Percentiles rank a stretch among this genome's conserved stretches.
These are phyloP conservation scores for Pelargonium cotyledonis DNA, from an alignment of 441 rosid genomes.

Conservation along the genomic window DNA sequence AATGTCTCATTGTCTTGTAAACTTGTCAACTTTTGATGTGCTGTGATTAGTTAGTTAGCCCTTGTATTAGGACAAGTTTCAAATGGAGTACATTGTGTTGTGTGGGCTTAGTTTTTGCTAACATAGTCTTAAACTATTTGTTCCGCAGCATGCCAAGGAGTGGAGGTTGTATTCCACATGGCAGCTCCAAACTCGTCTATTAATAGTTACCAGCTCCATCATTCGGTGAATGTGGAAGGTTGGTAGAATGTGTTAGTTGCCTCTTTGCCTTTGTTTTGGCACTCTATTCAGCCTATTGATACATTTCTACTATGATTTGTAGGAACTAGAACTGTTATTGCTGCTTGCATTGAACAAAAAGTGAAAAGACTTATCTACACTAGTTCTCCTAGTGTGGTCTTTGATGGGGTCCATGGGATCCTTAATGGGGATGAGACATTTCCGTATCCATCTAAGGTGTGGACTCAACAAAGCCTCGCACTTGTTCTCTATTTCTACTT, in stretches of 20 bases:
- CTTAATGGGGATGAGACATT: constrained; percentile 55
- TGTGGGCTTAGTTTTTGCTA: not conserved
- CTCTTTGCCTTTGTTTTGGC: not conserved
- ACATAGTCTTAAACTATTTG: not conserved
- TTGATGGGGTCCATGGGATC: constrained; percentile 62
- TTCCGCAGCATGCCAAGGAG: constrained; percentile 55
- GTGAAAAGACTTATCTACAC: constrained; percentile 82
- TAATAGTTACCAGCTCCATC: constrained; percentile 64
- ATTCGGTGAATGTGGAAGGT: constrained; percentile 70
- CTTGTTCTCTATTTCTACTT: not conserved
- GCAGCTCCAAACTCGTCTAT: constrained; percentile 92
- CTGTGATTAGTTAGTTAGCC: not conserved
- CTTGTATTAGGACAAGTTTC: not conserved
- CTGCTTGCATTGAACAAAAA: constrained; percentile 61
- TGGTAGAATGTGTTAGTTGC: constrained; percentile 30
- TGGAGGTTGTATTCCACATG: constrained; percentile 81
- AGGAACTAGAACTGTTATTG: constrained; percentile 82
- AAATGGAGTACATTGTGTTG: no score
- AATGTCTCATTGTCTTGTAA: not conserved
- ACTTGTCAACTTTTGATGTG: not conserved
- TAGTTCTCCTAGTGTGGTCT: constrained; percentile 84
- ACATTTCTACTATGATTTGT: constrained; percentile 16
- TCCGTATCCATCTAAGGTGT: constrained; percentile 65
- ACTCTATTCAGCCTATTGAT: not conserved
- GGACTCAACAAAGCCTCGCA: not conserved